Base-by-base conservation (phyloP, 139 green algal genomes). In the Closterium sp. region DNA sequence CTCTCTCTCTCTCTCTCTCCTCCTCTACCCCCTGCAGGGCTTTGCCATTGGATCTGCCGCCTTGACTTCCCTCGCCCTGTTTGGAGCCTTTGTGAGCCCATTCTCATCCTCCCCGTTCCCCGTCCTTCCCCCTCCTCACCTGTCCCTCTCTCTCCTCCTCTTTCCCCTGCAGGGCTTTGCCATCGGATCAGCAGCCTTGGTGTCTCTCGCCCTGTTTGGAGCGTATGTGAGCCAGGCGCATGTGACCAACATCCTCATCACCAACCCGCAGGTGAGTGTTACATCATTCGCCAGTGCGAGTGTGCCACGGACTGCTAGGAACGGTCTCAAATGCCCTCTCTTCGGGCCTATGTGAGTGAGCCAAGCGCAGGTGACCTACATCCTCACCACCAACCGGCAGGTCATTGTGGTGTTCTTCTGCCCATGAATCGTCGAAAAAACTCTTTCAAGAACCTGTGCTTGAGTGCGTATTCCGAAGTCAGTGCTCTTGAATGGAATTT, bases 21-120 rank as follows among this genome's bases (percentile, higher is more conserved):
- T n/a, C n/a, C n/a, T n/a, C n/a, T n/a, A 97, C 97, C 93, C 99
- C 99, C 97, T 93, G 90, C 84, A 91, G 84, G 97, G 98, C 91
- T 99, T 99, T 94, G 98, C 98, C 93, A 99, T 99, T 91, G 97
- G 97, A 90, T 99, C 97, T 3, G 98, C 98, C 85, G 97, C 98
- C 0, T 97, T 99, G 7, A 97, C 99, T 87, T 99, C 97, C 25
- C 96, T 99, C 43, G 98, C 98, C 2, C 96, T 99, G 87, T 99
- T 99, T 90, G 98, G 97, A 85, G 97, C 97, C 87, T 99, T 98
- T 91, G 91, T 98, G 81, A 98, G 96, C 1, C 90, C 31, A 85
- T 92, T 66, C 7, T 94, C n/a, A 0, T 99, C 97, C 94, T 98
- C 98, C 93, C 96, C 19, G 32, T 84, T 76, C 55, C 23, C 55